phyloP scores from a whole-genome alignment of 495 filamentous ascomycete species.

The Cercophora scortea region DNA sequence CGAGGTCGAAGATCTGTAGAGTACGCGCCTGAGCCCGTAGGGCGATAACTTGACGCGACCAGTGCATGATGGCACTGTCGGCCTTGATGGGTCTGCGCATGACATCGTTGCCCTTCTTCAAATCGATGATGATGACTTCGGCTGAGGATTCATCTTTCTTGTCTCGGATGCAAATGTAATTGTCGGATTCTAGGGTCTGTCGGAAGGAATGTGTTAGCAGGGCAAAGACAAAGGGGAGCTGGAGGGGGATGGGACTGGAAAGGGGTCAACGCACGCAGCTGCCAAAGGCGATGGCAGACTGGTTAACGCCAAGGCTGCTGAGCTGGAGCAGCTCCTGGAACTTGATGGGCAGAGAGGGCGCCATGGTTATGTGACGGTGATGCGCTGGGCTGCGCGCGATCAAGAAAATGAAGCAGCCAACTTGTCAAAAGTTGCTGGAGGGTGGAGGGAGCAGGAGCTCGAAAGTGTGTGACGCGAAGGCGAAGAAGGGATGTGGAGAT shows the following conservation, averaged over 20 bases:
- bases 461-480: constrained; percentile 2
- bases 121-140: constrained; percentile 93
- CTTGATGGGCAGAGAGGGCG: constrained; percentile 67
- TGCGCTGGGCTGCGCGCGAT: constrained; percentile 29
- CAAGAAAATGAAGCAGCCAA: constrained; percentile 21
- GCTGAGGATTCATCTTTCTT: constrained; percentile 73
- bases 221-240: neutral
- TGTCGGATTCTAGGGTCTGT: constrained; percentile 95
- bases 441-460: constrained; percentile 6
- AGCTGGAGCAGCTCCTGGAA: constrained; percentile 92
- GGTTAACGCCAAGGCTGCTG: constrained; percentile 70
- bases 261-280: constrained; percentile 66
- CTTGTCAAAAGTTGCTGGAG: constrained; percentile 22
- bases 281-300: constrained; percentile 90
- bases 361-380: constrained; percentile 31
- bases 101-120: constrained; percentile 90
- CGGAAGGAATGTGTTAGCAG: constrained; percentile 14
- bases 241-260: neutral
- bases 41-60: constrained; percentile 89
- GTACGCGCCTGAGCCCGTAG: constrained; percentile 87
- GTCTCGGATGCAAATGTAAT: constrained; percentile 91
- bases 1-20: constrained; percentile 95
- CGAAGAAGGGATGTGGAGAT: constrained; percentile 12
- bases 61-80: constrained; percentile 99
- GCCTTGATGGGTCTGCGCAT: constrained; percentile 95